Percentiles rank a stretch among this genome's conserved stretches.
phyloP scores from a whole-genome alignment of 2,329 filamentous ascomycete species.

The Pezicula carpinea region DNA sequence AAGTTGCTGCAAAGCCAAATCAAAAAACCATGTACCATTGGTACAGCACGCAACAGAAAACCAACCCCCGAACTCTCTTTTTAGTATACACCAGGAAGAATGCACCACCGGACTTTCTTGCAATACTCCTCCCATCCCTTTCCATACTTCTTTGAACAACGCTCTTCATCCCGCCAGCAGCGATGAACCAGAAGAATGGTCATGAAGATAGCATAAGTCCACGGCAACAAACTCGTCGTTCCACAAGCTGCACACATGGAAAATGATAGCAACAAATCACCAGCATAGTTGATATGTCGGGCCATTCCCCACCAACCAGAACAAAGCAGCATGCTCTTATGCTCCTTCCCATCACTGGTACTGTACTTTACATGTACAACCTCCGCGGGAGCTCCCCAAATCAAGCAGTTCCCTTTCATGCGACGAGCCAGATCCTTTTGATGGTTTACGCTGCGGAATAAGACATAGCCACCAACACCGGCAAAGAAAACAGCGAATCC shows the following conservation, averaged over 20 bases:
- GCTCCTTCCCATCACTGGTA: conserved; percentile 36
- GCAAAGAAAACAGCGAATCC: conserved; percentile 25
- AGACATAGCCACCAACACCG: conserved; percentile 34
- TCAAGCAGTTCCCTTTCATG: conserved; percentile 33
- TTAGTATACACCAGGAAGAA: conserved; percentile 38
- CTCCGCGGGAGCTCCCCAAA: conserved; percentile 39
- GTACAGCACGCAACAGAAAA: too few species aligned
- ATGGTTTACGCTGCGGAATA: conserved; percentile 41
- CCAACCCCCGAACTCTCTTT: too few species aligned
- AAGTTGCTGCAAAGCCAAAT: too few species aligned
- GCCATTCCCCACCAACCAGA: conserved; percentile 38
- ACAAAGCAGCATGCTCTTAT: conserved; percentile 34
- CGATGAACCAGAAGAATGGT: conserved; percentile 38
- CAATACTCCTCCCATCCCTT: conserved; percentile 40
- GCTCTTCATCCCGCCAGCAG: conserved; percentile 39
- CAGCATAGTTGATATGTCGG: conserved; percentile 37
- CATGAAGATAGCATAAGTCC: conserved; percentile 43
- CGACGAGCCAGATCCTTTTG: conserved; percentile 39
- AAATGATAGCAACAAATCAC: conserved; percentile 35
- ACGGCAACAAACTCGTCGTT: conserved; percentile 33
- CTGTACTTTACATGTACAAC: conserved; percentile 34
- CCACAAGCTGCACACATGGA: conserved; percentile 39
- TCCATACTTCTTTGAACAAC: conserved; percentile 41
- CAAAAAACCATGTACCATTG: too few species aligned
- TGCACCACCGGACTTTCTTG: conserved; percentile 34